Evolutionary conservation across 208 protist species (phyloP).

Genomic region (Acanthamoeba lenticulata): DNA sequence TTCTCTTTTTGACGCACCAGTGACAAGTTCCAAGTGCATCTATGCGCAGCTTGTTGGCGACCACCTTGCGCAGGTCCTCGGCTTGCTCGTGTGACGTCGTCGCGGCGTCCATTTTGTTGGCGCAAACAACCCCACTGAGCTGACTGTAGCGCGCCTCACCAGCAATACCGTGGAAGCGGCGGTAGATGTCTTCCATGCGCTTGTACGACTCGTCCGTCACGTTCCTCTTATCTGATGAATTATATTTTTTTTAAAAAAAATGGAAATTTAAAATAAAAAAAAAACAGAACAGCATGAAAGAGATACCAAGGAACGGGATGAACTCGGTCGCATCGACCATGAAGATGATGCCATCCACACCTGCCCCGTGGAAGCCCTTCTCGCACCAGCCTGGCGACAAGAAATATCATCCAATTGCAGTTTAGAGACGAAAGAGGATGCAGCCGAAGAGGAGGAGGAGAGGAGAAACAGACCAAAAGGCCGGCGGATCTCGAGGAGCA

Average conservation of each 20-base stretch:
- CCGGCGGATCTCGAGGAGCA: not conserved
- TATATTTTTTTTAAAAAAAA: too few relatives aligned
- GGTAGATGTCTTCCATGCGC: not conserved
- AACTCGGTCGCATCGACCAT: not conserved
- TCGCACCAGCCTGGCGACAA: not conserved
- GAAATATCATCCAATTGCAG: too few relatives aligned
- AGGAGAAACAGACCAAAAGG: too few relatives aligned
- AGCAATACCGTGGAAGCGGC: too few relatives aligned
- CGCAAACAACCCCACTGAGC: not conserved
- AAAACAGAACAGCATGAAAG: too few relatives aligned
- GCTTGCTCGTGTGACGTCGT: not conserved
- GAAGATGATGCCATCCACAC: not conserved
- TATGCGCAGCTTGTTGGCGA: not conserved
- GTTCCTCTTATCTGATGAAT: too few relatives aligned
- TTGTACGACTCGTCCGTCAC: not conserved
- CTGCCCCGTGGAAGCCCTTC: not conserved
- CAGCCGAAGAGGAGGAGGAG: too few relatives aligned
- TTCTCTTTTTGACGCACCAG: too few relatives aligned
- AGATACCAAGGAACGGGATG: too few relatives aligned
- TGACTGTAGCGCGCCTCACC: too few relatives aligned
- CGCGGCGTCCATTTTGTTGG: not conserved
- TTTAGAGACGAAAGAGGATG: too few relatives aligned
- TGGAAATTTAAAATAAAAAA: not conserved
- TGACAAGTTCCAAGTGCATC: not conserved
- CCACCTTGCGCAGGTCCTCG: not conserved